Conservation (phyloP, 192 early-diverging fungal genomes). For the Backusella mclennaniae region DNA sequence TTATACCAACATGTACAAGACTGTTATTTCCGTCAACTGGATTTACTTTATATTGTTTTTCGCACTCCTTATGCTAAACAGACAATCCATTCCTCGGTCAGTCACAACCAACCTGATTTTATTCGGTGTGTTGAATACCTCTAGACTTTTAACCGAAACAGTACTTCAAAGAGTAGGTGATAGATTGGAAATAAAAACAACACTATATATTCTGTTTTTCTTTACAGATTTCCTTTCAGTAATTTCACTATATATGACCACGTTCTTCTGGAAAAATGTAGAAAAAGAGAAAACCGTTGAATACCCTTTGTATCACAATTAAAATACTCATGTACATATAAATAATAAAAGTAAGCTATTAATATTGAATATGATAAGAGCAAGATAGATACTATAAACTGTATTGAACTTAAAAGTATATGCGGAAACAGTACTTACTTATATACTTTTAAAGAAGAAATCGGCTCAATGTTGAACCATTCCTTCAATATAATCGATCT, state of each 20-base stretch:
- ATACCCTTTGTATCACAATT: neutral
- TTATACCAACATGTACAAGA: neutral
- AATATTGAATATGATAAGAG: too few relatives aligned
- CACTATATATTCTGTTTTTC: neutral
- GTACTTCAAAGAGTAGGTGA: neutral
- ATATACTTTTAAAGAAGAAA: too few relatives aligned
- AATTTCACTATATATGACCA: neutral
- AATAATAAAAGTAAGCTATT: neutral
- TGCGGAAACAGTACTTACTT: too few relatives aligned
- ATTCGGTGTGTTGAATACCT: neutral
- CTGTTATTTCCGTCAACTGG: neutral
- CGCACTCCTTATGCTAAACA: neutral
- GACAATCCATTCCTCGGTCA: neutral
- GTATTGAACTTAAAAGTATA: too few relatives aligned
- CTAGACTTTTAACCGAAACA: neutral
- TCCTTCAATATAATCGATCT: too few relatives aligned
- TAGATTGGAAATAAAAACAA: neutral
- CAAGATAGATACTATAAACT: too few relatives aligned
- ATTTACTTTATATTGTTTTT: neutral
- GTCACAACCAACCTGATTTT: neutral
- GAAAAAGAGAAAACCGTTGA: neutral
- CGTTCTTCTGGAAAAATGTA: neutral
- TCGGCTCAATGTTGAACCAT: too few relatives aligned
- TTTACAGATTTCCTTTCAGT: neutral
- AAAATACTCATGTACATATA: neutral